Base-by-base conservation (phyloP, 2,329 filamentous ascomycete species). In the Penicillium sp. region DNA sequence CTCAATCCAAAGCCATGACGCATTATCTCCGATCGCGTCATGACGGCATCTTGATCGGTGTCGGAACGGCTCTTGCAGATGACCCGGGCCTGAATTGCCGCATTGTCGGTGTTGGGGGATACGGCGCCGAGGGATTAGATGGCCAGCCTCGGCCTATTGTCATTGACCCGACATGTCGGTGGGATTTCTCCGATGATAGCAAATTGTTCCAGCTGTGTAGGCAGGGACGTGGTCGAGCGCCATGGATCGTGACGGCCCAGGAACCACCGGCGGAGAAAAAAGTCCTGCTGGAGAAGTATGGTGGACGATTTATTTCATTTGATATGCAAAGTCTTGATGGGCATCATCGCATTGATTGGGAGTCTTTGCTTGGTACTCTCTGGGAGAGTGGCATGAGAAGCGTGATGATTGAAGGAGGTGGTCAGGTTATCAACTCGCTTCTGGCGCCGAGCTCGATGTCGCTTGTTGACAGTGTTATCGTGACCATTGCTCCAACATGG, bases 371-470 rank as follows among this genome's bases (percentile, higher is more conserved):
- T 11, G 57, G 59, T 10, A 63, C 66, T 2, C 60, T 93, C 17
- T 61, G 55, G 13, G 54, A 51, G 1, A 69, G 82, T 48, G 79
- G 79, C 1, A 62, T 94, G 12, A 56, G 59, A 27, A 94, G 86
- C 57, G 71, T 95, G 35, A 95, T 95, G 90, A 73, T 95, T 27
- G 90, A 95, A 58, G 89, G 90, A 0, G 90, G 89, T 2, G 88
- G 76, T 0, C 68, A 71, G 10, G 77, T 95, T 18, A 93, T 95
- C 59, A 92, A 92, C 55, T 77, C 82, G 2, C 65, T 95, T 3
- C 71, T 95, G 6, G 67, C 72, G 16, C 69, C 74, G 1, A 59
- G 60, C 1, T 75, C 76, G 46, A 70, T 77, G 20, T 43, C 53
- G 3, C 61, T 87, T 3, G 68, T 93, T 16, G 74, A 85, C 55